Evolutionary conservation across 139 green algal genomes (phyloP), one percentile per base, ranked within the genome.

Genomic region (Chlamydomonas sp.): DNA sequence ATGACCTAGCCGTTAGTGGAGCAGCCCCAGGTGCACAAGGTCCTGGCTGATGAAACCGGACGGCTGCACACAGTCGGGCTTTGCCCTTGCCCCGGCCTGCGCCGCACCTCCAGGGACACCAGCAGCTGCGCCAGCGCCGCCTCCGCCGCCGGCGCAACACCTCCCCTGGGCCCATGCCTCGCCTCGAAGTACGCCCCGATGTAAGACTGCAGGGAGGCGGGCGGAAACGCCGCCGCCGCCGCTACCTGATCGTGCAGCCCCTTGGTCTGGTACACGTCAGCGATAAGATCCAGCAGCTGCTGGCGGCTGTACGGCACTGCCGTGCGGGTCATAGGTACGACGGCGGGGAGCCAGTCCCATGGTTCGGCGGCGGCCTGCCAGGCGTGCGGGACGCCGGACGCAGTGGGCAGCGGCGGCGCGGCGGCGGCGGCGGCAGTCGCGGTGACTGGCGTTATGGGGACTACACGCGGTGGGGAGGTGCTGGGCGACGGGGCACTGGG

Each of bases 151-250:
- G 83, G 63, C 18, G 74, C 67, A 5, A 16, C 20, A 0, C 3
- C n/a, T 2, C 74, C 74, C 1, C 83, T 63, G 16, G 73, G 83
- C 1, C 83, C 83, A 74, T 88, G 63, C 49, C 74, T 63, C 16
- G 83, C 83, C 74, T 82, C 73, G 31, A 88, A 88, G 83, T 88
- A 88, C 1, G 83, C 73, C 17, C 83, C 83, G 16, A 88, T 67
- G 73, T 83, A 88, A 20, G 75, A 62, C n/a, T 80, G 73, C 83
- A 87, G 77, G 62, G 72, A 59, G 31, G 74, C 77, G 63, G 74
- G 73, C 14, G 73, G 83, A 74, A 82, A 82, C 63, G 74, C 63
- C 6, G 83, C 83, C 9, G 83, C 74, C 1, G 73, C 83, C 5
- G 83, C 63, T 1, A 88, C 74, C 74, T 81, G 63, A 74, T 88